Conservation (phyloP, 805 yeast genomes). For the Millerozyma miso region DNA sequence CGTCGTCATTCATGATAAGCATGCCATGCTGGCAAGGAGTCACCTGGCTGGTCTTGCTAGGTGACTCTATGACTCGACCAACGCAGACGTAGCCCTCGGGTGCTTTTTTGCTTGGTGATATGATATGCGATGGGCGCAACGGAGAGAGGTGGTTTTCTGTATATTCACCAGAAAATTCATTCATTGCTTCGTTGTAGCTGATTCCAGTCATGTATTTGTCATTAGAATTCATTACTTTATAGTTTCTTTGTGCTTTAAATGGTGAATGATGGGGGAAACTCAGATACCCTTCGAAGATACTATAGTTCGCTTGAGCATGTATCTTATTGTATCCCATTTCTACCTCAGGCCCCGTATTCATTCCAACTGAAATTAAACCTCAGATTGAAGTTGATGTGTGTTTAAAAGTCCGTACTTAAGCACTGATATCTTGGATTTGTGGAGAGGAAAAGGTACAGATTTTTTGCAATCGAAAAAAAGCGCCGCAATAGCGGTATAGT, state of each 20-base stretch:
- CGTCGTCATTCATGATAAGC: constrained; percentile 3
- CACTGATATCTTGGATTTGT: constrained; percentile 1
- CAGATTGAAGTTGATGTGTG: neutral
- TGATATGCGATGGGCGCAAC: constrained; percentile 8
- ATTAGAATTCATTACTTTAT: constrained; percentile 3
- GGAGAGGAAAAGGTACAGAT: neutral
- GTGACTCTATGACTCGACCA: constrained; percentile 10
- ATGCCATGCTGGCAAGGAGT: constrained; percentile 7
- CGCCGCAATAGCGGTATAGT: neutral
- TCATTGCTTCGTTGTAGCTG: constrained; percentile 1
- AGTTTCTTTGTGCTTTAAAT: constrained; percentile 4
- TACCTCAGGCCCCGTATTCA: neutral
- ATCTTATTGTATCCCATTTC: constrained; percentile 1
- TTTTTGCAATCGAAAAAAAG: constrained; percentile 1
- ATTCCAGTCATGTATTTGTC: constrained; percentile 3
- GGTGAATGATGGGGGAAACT: constrained; percentile 5
- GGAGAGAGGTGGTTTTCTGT: constrained; percentile 4
- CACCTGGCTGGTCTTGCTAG: constrained; percentile 2
- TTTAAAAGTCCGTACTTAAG: neutral
- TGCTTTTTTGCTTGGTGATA: constrained; percentile 10
- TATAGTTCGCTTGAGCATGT: constrained; percentile 1
- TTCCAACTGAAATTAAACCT: neutral
- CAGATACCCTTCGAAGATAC: constrained; percentile 3
- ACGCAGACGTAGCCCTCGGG: constrained; percentile 12
- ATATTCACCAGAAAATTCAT: constrained; percentile 1